Conservation (phyloP, 1,284 basidiomycete genomes). For the Ustilago lituana region DNA sequence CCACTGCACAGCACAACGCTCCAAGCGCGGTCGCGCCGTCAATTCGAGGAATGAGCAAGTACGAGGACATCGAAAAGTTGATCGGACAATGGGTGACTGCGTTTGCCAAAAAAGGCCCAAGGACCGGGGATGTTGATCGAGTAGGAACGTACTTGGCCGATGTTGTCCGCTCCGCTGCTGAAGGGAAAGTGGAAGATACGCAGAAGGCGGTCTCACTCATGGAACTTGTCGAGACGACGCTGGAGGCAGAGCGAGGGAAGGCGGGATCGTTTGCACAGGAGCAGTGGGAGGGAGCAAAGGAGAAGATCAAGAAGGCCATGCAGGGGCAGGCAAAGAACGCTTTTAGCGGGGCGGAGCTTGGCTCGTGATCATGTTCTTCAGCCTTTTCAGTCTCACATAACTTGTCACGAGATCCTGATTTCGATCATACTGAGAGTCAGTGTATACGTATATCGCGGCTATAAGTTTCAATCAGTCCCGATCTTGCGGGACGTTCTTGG, state of each 20-base stretch:
- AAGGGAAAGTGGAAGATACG: slow-evolving; percentile 18
- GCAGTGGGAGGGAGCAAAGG: slow-evolving; percentile 21
- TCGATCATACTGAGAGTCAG: too few species aligned
- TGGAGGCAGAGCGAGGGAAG: background rate
- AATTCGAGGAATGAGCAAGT: slow-evolving; percentile 31
- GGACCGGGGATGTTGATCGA: slow-evolving; percentile 46
- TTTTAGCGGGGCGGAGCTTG: slow-evolving; percentile 24
- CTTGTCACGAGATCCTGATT: too few species aligned
- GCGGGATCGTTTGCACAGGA: background rate
- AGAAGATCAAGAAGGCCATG: slow-evolving; percentile 3
- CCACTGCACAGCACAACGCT: background rate
- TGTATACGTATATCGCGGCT: too few species aligned
- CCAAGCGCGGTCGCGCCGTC: slow-evolving; percentile 4
- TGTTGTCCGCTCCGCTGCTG: slow-evolving; percentile 1
- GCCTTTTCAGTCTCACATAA: too few species aligned
- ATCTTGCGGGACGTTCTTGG: too few species aligned
- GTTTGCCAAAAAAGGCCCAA: slow-evolving; percentile 39
- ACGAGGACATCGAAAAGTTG: slow-evolving; percentile 17
- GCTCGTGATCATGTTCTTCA: background rate
- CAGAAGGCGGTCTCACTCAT: slow-evolving; percentile 21
- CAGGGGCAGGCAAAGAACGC: slow-evolving; percentile 8
- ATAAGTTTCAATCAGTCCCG: too few species aligned
- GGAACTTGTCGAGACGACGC: slow-evolving; percentile 3
- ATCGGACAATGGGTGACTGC: slow-evolving; percentile 45
- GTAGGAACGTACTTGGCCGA: slow-evolving; percentile 29